A percentile compares a stretch with the other conserved stretches of the same genome.
Evolutionary conservation across 192 early-diverging fungal species (phyloP).

Genomic region (Borealophlyctis nickersoniae): DNA sequence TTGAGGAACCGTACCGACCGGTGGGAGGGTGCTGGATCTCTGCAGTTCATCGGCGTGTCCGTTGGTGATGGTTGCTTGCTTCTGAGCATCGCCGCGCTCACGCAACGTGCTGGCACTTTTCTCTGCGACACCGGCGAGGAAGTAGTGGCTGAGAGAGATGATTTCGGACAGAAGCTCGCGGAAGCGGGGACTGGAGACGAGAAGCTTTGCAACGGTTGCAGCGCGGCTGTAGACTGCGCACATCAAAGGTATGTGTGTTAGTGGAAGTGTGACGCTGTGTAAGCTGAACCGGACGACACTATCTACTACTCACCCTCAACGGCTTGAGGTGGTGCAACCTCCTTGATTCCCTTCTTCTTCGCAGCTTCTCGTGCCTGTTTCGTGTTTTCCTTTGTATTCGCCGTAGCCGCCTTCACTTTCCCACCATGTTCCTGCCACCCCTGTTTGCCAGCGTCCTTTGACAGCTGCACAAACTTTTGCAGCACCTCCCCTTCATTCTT

Average conservation of each 20-base stretch:
- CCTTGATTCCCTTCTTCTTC: background rate
- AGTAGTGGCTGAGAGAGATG: background rate
- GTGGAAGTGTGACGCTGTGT: too few species aligned
- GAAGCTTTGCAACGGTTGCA: background rate
- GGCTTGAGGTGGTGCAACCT: background rate
- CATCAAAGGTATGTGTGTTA: too few species aligned
- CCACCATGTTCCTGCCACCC: background rate
- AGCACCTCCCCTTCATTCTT: background rate
- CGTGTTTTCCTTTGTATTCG: background rate
- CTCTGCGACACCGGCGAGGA: background rate
- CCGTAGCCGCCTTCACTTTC: background rate
- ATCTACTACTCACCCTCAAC: too few species aligned
- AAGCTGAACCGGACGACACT: too few species aligned
- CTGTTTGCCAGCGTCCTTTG: background rate
- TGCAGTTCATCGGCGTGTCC: too few species aligned
- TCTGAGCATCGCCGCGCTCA: background rate
- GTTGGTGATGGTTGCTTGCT: background rate
- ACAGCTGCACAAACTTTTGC: background rate
- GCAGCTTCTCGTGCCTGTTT: too few species aligned
- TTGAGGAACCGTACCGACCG: background rate
- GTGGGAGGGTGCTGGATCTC: too few species aligned
- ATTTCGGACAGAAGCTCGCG: background rate
- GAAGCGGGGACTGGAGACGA: background rate
- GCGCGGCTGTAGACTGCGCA: background rate
- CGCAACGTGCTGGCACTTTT: background rate